Evolutionary conservation across 805 yeast genomes (phyloP).

Genomic region (Wickerhamomyces kurtzmanii): DNA sequence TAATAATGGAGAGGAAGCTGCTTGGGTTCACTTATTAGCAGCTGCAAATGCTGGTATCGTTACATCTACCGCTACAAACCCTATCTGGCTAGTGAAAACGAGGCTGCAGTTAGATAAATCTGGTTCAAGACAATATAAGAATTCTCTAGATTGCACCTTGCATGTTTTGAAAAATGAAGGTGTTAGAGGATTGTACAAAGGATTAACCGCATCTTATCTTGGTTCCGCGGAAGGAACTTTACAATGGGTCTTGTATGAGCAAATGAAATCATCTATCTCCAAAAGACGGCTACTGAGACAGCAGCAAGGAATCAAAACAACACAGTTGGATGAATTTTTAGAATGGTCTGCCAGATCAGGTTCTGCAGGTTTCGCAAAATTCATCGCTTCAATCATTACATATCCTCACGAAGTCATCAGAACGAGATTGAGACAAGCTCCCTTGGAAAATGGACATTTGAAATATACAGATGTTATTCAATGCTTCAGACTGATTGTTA

Average conservation of each 20-base stretch:
- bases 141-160: conserved; percentile 75
- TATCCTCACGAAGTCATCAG: conserved; percentile 97
- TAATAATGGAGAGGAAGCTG: conserved; percentile 67
- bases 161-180: conserved; percentile 75
- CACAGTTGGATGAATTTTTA: conserved; percentile 50
- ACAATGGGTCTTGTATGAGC: conserved; percentile 96
- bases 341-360: conserved; percentile 97
- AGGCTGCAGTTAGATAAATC: conserved; percentile 85
- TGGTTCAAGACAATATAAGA: conserved; percentile 54
- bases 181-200: conserved; percentile 68
- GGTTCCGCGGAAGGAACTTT: conserved; percentile 90
- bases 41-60: conserved; percentile 91
- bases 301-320: conserved; percentile 20
- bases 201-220: conserved; percentile 88
- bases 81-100: conserved; percentile 95
- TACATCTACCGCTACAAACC: conserved; percentile 94
- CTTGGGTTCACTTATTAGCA: conserved; percentile 77
- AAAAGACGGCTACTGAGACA: conserved; percentile 34
- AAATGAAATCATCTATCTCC: conserved; percentile 68
- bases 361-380: conserved; percentile 94
- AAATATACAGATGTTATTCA: conserved; percentile 87
- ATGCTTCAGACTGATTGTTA: conserved; percentile 75
- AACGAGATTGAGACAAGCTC: conserved; percentile 93
- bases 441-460: conserved; percentile 65
- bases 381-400: conserved; percentile 83